Base-by-base conservation (phyloP, 441 rosid genomes). In the Aquilaria agallochum region DNA sequence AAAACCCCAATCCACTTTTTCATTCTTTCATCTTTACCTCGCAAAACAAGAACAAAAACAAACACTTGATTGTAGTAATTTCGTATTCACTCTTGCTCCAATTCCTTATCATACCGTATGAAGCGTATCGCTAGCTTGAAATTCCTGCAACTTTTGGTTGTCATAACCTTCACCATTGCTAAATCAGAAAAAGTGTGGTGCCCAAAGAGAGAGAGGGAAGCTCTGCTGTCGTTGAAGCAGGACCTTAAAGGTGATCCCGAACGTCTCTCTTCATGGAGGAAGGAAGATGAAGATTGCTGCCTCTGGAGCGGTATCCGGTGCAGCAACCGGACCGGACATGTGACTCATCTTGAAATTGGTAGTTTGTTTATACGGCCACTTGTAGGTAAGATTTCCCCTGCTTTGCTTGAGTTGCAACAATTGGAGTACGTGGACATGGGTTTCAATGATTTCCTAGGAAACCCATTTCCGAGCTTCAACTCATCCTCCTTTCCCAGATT, bases 201-300 rank as follows among this genome's bases (percentile, higher is more conserved):
- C 15, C 15, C 15, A 15, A 15, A 15, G 15, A 15, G 15, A 15
- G 67, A 62, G 45, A 62, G 59, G 45, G 31, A 42, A 12, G 67
- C 72, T 40, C 67, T 57, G 4, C 56, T 53, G 34, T 9, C 9
- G 32, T 27, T 53, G 34, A 53, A 53, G 31, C 2, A 53, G 11
- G 56, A 58, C 31, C 66, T 68, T 9, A 32, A 27, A 5, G 67
- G 56, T 54, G 58, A 62, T 7, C 50, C 67, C 11, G 50, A 15
- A 30, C 33, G 55, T 57, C 72, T 68, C 27, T 62, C 72, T 34
- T 62, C 72, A 9, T 68, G 66, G 67, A 46, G 42, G 2, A 57
- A 66, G 46, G 59, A 4, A 34, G 15, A 15, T 15, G 15, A 15
- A 15, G 46, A 55, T 55, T 64, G 72, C 64, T 64, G 76, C 34